phyloP scores from a whole-genome alignment of 2,329 filamentous ascomycete species.

The Pseudocercospora musae region DNA sequence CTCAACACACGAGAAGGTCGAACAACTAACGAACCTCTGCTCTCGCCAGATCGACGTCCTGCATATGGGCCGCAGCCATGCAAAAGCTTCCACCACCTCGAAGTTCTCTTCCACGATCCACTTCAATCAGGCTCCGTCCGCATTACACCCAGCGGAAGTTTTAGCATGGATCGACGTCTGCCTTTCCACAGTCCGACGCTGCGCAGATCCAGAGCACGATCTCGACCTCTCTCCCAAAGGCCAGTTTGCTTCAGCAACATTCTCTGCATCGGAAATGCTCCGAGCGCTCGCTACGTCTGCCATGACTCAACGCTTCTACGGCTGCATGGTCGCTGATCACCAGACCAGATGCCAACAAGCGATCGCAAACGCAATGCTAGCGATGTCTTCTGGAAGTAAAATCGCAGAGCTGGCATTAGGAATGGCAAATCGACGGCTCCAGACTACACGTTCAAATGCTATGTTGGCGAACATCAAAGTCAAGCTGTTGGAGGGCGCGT shows the following conservation, averaged over 20 bases:
- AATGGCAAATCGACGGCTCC: background rate
- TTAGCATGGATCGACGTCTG: slow-evolving; percentile 7
- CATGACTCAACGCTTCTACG: background rate
- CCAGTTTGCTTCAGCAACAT: slow-evolving; percentile 8
- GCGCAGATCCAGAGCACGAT: background rate
- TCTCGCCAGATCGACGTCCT: slow-evolving; percentile 5
- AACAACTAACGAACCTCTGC: background rate
- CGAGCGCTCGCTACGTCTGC: background rate
- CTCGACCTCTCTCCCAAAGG: slow-evolving; percentile 10
- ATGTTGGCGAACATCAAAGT: slow-evolving; percentile 4
- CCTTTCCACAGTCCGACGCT: background rate
- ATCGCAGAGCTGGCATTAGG: background rate
- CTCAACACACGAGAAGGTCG: background rate
- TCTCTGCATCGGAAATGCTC: background rate
- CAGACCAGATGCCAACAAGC: background rate
- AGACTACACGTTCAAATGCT: background rate
- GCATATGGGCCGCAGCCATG: background rate
- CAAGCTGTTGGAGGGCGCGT: slow-evolving; percentile 1
- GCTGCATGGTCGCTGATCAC: background rate
- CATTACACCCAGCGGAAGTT: background rate
- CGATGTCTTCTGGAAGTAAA: background rate
- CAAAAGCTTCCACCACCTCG: too few species aligned
- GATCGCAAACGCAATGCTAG: background rate
- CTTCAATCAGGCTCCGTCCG: slow-evolving; percentile 4
- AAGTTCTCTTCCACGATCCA: background rate